Percentiles rank a stretch among this genome's conserved stretches.
These are phyloP conservation scores for Citrus trifoliata DNA, from an alignment of 345 rosid species.

Conservation along the genomic window DNA sequence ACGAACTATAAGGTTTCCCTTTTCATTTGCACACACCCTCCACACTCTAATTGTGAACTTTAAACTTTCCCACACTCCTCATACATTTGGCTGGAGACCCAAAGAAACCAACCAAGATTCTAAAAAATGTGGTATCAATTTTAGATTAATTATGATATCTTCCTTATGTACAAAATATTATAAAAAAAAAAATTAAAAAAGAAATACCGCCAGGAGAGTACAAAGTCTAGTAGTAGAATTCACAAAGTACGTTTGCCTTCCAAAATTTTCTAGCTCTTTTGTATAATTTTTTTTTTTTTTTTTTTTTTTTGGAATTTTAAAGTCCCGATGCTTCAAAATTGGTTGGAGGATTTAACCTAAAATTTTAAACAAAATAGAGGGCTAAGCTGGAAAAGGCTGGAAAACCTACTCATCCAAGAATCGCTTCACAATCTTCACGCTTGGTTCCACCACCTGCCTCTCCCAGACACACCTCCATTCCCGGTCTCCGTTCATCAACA, in stretches of 20 bases:
- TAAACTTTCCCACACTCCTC: background rate
- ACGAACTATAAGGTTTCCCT: background rate
- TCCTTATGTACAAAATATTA: background rate
- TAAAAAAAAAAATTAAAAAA: background rate
- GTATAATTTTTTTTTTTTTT: background rate
- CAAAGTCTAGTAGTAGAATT: background rate
- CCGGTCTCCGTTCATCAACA: slow-evolving; percentile 21
- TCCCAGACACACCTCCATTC: slow-evolving; percentile 67
- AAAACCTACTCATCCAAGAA: slow-evolving; percentile 71
- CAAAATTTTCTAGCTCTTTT: background rate
- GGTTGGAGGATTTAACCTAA: background rate
- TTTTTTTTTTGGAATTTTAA: background rate
- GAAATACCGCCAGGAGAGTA: background rate
- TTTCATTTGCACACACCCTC: background rate
- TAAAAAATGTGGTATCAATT: background rate
- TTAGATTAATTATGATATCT: background rate
- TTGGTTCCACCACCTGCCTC: slow-evolving; percentile 53
- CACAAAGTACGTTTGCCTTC: background rate
- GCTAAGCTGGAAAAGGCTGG: slow-evolving; percentile 36
- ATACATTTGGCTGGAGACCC: background rate
- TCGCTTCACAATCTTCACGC: slow-evolving; percentile 63
- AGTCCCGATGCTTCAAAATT: background rate
- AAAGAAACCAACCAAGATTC: background rate
- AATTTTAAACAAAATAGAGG: background rate
- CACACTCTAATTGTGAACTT: background rate